A percentile compares a stretch with the other conserved stretches of the same genome.
Evolutionary conservation across 192 early-diverging fungal genomes (phyloP).

Genomic region (Obelidium mucronatum): DNA sequence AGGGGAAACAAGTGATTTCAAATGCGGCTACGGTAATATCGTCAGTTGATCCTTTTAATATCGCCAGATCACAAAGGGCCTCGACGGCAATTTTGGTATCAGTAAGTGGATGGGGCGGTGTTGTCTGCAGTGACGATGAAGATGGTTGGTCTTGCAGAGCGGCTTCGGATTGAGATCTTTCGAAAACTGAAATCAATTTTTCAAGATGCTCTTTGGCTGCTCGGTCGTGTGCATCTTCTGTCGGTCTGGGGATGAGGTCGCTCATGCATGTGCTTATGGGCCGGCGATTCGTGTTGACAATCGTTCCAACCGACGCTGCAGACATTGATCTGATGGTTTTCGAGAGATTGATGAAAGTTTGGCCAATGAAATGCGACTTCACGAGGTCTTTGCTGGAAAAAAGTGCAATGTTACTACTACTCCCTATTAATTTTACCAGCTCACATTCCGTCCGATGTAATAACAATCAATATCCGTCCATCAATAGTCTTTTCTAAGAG

Average conservation of each 20-base stretch:
- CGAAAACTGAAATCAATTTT: too few relatives aligned
- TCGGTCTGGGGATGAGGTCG: slow-evolving; percentile 2
- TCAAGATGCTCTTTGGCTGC: slow-evolving; percentile 6
- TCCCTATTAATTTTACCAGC: not conserved
- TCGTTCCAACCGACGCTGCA: not conserved
- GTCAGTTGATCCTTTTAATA: slow-evolving; percentile 13
- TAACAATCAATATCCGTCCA: slow-evolving; percentile 6
- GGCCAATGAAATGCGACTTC: slow-evolving; percentile 21
- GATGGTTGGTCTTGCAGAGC: too few relatives aligned
- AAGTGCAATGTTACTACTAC: not conserved
- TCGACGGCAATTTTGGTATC: slow-evolving; percentile 15
- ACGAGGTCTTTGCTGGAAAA: slow-evolving; percentile 26
- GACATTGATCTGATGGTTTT: slow-evolving; percentile 9
- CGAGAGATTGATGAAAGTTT: slow-evolving; percentile 11
- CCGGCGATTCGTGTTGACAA: not conserved
- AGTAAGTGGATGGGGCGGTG: not conserved
- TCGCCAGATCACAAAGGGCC: slow-evolving; percentile 18
- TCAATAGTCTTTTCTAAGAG: slow-evolving; percentile 4
- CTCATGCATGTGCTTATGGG: not conserved
- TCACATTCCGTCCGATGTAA: slow-evolving; percentile 29
- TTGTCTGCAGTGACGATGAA: too few relatives aligned
- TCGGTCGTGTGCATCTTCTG: slow-evolving; percentile 18
- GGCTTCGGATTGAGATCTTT: too few relatives aligned
- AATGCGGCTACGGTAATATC: slow-evolving; percentile 20
- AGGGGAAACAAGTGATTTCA: not conserved